A percentile compares a stretch with the other conserved stretches of the same genome.
Conservation (phyloP, 345 rosid species). For the Eucalyptus tenuipes region DNA sequence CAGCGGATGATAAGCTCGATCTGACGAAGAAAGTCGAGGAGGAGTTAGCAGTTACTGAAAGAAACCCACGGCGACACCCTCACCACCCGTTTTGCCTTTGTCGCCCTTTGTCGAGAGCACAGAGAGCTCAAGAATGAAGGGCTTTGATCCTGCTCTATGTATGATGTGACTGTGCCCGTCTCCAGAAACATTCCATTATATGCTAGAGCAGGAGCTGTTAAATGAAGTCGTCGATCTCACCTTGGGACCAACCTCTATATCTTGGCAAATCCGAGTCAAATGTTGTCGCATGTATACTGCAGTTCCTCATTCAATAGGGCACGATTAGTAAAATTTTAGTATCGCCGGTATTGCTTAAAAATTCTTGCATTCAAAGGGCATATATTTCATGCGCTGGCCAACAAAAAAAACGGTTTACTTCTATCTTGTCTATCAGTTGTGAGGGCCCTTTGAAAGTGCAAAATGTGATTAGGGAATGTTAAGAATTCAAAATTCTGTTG, state of each 20-base stretch:
- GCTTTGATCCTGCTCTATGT: constrained; percentile 22
- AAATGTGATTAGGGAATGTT: not conserved
- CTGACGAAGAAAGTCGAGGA: constrained; percentile 23
- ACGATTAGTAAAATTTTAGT: not conserved
- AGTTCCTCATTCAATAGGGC: not conserved
- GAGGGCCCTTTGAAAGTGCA: not conserved
- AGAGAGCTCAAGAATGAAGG: constrained; percentile 26
- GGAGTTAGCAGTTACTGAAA: constrained; percentile 9
- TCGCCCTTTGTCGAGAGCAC: constrained; percentile 22
- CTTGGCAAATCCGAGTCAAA: no score
- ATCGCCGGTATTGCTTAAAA: not conserved
- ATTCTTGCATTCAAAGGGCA: not conserved
- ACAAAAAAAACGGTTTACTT: not conserved
- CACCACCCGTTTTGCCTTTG: not conserved
- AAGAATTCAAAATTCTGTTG: not conserved
- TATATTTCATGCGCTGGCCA: not conserved
- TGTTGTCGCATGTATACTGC: not conserved
- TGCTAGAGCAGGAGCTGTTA: not conserved
- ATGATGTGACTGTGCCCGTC: not conserved
- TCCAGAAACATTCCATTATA: not conserved
- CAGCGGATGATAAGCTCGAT: constrained; percentile 22
- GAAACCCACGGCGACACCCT: constrained; percentile 4
- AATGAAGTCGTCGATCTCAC: not conserved
- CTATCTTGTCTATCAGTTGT: not conserved
- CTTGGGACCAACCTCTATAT: not conserved